phyloP scores from a whole-genome alignment of 75 land plant genomes.

The Selaginella moellendorffii region DNA sequence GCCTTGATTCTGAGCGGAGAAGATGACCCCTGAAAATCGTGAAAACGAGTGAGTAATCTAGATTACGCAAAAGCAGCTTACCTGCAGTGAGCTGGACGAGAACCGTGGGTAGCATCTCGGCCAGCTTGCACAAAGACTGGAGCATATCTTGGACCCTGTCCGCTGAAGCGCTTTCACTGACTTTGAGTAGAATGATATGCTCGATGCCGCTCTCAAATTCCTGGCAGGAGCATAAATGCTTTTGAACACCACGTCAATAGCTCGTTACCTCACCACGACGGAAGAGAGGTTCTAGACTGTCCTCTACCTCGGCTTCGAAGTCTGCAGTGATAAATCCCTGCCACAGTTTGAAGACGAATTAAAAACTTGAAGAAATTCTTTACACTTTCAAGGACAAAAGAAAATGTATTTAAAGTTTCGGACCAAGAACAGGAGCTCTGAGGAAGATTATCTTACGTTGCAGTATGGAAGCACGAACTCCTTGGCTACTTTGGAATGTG shows the following conservation, averaged over 20 bases:
- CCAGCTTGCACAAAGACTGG: constrained; percentile 29
- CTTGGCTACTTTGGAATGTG: constrained; percentile 38
- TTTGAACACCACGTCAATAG: background rate
- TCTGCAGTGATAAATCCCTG: constrained; percentile 54
- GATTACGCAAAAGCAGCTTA: constrained; percentile 11
- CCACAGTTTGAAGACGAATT: background rate
- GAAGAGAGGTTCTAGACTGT: constrained; percentile 71
- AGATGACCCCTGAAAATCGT: constrained; percentile 33
- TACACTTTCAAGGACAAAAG: constrained; percentile 2
- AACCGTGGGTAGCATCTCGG: constrained; percentile 29
- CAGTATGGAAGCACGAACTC: constrained; percentile 73
- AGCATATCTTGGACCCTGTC: constrained; percentile 39
- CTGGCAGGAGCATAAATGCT: constrained; percentile 20
- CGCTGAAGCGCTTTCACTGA: constrained; percentile 24
- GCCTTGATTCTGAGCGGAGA: constrained; percentile 27
- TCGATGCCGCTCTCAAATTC: constrained; percentile 76
- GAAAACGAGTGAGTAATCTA: background rate
- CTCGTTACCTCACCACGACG: constrained; percentile 78
- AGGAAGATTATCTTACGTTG: constrained; percentile 49
- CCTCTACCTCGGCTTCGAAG: constrained; percentile 86
- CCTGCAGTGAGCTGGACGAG: constrained; percentile 80
- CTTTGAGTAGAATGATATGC: constrained; percentile 51
- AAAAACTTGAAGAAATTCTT: constrained; percentile 2
- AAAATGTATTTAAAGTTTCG: background rate
- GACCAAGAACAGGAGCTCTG: too few species aligned